Percentiles rank a stretch among this genome's conserved stretches.
These are phyloP conservation scores for Linnemannia elongata DNA, from an alignment of 192 early-diverging fungal species.

Conservation along the genomic window DNA sequence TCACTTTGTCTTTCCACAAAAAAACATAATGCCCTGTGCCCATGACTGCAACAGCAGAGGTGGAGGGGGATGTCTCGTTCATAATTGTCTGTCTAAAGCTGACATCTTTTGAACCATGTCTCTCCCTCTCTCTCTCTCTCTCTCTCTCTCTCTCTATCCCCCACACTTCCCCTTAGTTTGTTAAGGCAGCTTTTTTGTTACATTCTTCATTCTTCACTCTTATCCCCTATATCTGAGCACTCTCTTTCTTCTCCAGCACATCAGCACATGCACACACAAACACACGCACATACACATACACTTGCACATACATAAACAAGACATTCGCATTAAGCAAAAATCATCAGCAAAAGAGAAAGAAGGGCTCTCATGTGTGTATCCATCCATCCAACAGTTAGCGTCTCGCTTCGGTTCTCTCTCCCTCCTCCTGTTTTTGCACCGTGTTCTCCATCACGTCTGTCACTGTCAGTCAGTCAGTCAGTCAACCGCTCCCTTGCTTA, in stretches of 20 bases:
- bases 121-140: no score
- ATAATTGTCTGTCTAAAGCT: no score
- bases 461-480: no score
- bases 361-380: neutral
- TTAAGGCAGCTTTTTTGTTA: no score
- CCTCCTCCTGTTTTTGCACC: neutral
- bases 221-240: neutral
- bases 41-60: no score
- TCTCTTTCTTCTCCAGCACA: neutral
- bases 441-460: no score
- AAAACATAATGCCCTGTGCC: no score
- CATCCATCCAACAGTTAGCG: neutral
- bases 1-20: no score
- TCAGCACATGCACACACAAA: neutral
- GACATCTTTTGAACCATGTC: no score
- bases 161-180: no score
- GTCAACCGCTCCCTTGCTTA: neutral
- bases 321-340: neutral
- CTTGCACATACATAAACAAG: neutral
- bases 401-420: constrained; percentile 1
- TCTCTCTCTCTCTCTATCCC: neutral
- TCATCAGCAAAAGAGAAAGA: neutral
- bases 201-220: neutral
- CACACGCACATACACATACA: neutral
- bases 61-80: no score